These are phyloP conservation scores for Annulohypoxylon truncatum DNA, from an alignment of 2,329 filamentous ascomycete genomes.

Conservation along the genomic window DNA sequence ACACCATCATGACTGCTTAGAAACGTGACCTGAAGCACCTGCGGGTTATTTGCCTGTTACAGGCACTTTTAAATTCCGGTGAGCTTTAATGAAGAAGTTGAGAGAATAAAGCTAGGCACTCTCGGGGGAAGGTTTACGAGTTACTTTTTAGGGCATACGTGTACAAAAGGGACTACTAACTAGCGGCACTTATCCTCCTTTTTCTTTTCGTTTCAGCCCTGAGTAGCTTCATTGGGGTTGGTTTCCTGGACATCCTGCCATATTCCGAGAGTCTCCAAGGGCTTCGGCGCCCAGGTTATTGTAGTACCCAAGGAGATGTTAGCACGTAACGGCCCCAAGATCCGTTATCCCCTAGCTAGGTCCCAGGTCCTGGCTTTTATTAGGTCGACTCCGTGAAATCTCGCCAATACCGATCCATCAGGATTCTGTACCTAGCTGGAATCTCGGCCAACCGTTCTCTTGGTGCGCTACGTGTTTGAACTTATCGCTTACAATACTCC, in stretches of 20 bases:
- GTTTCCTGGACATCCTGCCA: slow-evolving; percentile 22
- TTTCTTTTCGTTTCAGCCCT: slow-evolving; percentile 39
- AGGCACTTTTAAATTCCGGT: slow-evolving; percentile 11
- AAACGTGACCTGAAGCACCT: slow-evolving; percentile 36
- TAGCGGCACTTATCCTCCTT: slow-evolving; percentile 25
- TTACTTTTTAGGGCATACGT: slow-evolving; percentile 34
- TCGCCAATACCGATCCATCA: slow-evolving; percentile 38
- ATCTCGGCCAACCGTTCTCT: slow-evolving; percentile 23
- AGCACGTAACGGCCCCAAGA: slow-evolving; percentile 39
- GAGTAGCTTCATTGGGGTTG: slow-evolving; percentile 16
- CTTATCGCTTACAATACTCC: slow-evolving; percentile 33
- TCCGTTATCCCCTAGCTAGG: slow-evolving; percentile 18
- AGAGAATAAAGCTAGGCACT: slow-evolving; percentile 25
- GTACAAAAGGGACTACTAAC: slow-evolving; percentile 26
- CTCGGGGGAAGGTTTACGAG: slow-evolving; percentile 15
- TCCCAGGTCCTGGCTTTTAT: slow-evolving; percentile 24
- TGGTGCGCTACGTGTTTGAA: slow-evolving; percentile 29
- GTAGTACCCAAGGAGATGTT: slow-evolving; percentile 26
- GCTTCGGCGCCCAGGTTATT: slow-evolving; percentile 26
- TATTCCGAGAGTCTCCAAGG: slow-evolving; percentile 31
- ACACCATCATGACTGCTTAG: slow-evolving; percentile 3
- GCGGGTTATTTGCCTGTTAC: slow-evolving; percentile 41
- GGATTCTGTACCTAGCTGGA: slow-evolving; percentile 32
- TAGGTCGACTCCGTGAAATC: slow-evolving; percentile 35
- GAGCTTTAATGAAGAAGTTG: slow-evolving; percentile 18